Base-by-base conservation (phyloP, 2,329 filamentous ascomycete species). In the Pleomassaria siparia region DNA sequence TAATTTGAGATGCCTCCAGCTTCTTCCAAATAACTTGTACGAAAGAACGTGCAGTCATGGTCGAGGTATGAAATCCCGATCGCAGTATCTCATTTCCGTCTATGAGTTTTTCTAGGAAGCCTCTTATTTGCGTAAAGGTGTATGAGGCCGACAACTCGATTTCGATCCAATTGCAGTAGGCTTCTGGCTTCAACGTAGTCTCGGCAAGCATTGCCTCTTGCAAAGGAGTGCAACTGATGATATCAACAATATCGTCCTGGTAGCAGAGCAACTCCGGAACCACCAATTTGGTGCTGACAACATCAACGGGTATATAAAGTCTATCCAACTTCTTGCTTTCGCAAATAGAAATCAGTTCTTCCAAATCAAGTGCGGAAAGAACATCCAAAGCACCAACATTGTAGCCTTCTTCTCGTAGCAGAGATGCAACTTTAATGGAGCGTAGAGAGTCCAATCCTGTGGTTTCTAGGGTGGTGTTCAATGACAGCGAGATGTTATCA, bases 161-260 rank as follows among this genome's bases (percentile, higher is more conserved):
- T 56, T 87, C 80, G 10, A 94, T 74, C 75, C 85, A 85, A 58
- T 96, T 96, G 71, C 86, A 88, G 63, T 96, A 96, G 7, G 85
- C 78, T 39, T 70, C 72, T 2, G 76, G 54, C 50, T 85, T 75
- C 15, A 74, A 76, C 2, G 77, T 69, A 0, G 89, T 91, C 71
- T 95, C 89, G 0, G 82, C 77, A 13, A 96, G 76, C 89, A 96
- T 95, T 1, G 89, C 85, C 15, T 80, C 74, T 59, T 96, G 91
- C 9, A 94, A 75, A 12, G 84, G 79, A 3, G 85, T 91, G 64
- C 89, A 94, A 4, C 79, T 78, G 15, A 80, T 60, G 4, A 82
- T 66, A 21, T 72, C 70, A 6, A 43, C 50, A 29, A 68, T 60
- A 0, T 51, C 41, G 16, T 40, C 20, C 18, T 37, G 40, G 43